Base-by-base conservation (phyloP, 495 filamentous ascomycete species). In the Copromyces sp. region DNA sequence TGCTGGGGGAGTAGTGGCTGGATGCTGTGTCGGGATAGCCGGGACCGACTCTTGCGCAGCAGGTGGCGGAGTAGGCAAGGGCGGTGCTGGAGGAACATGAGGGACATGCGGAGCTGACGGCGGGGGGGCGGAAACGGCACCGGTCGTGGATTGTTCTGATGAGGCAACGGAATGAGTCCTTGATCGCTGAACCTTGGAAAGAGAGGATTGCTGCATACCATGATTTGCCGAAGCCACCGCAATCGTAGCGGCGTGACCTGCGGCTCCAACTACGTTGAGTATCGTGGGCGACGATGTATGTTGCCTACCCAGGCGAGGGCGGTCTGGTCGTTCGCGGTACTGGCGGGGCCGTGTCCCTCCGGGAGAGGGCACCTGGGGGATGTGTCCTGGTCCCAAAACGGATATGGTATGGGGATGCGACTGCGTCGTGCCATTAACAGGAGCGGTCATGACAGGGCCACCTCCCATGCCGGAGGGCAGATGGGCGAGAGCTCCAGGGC, bases 331-430 rank as follows among this genome's bases (percentile, higher is more conserved):
- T 3, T 82, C 79, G 20, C 76, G 78, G 74, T 87, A 82, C 59
- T 77, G 74, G 44, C 83, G 78, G 65, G 84, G 80, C 61, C 82
- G 82, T 44, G 88, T 85, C 24, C 86, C 86, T 17, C 94, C 93
- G 7, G 95, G 95, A 0, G 95, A 98, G 4, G 95, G 94, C 44
- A 98, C 81, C 20, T 90, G 84, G 9, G 95, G 93, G 3, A 95
- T 81, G 72, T 94, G 91, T 17, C 92, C 94, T 0, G 91, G 94
- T 59, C 84, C 90, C 39, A 98, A 77, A 38, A 97, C 89, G 9
- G 93, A 89, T 53, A 98, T 95, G 17, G 95, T 83, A 79, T 81
- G 84, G 29, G 80, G 78, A 65, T 65, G 53, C 37, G 53, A 65
- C 17, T 76, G 76, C 12, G 78, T 73, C 73, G 80, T 81, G 78